Evolutionary conservation across 805 yeast species (phyloP).

Genomic region (Ogataea minuta): DNA sequence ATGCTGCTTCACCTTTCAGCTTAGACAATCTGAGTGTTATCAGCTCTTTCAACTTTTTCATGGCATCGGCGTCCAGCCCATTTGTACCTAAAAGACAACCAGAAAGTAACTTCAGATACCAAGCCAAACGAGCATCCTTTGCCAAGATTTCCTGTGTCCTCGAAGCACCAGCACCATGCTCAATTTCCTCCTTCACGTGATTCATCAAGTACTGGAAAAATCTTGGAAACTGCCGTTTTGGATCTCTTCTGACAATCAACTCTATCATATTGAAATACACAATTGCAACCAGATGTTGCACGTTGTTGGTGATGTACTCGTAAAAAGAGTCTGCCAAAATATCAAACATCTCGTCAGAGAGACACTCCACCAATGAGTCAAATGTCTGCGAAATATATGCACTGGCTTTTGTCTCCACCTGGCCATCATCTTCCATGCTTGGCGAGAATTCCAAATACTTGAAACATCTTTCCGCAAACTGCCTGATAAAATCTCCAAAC

Average conservation of each 20-base stretch:
- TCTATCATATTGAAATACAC: conserved; percentile 73
- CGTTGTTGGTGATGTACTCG: conserved; percentile 58
- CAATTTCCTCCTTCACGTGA: conserved; percentile 65
- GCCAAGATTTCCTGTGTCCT: conserved; percentile 66
- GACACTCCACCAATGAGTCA: conserved; percentile 53
- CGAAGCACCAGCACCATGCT: conserved; percentile 77
- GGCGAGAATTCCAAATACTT: conserved; percentile 67
- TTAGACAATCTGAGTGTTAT: conserved; percentile 43
- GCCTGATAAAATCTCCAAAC: conserved; percentile 57
- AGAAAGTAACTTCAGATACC: conserved; percentile 68
- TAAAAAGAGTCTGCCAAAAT: conserved; percentile 46
- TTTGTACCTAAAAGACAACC: conserved; percentile 72
- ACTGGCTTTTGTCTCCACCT: conserved; percentile 49
- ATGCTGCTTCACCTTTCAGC: conserved; percentile 58
- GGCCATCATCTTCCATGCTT: conserved; percentile 49
- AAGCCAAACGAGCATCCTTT: conserved; percentile 72
- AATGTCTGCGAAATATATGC: conserved; percentile 37
- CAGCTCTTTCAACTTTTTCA: conserved; percentile 46
- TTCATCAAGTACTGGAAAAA: conserved; percentile 45
- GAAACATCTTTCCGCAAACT: conserved; percentile 58
- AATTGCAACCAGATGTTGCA: conserved; percentile 59
- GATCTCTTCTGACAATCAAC: conserved; percentile 64
- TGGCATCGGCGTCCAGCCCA: conserved; percentile 41
- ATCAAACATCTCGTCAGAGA: conserved; percentile 54
- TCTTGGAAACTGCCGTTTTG: conserved; percentile 43